Base-by-base conservation (phyloP, 176 grass and related monocot species). In the Rhynchospora breviuscula region DNA sequence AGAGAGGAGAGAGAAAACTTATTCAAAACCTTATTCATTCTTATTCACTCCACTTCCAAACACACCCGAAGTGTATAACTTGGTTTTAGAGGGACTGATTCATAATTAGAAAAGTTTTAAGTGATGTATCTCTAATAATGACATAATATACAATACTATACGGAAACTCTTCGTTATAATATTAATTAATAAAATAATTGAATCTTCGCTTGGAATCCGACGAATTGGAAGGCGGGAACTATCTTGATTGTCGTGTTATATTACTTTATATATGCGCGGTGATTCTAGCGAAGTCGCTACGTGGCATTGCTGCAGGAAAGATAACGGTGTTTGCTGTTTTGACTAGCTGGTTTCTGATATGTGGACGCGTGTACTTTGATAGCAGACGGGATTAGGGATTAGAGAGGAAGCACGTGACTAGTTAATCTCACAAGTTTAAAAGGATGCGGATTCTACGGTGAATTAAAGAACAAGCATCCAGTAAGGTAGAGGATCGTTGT, bases 241-340 rank as follows among this genome's bases (percentile, higher is more conserved):
- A 60, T 80, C 56, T 59, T 10, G 78, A 44, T 60, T 80, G 76
- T 80, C 78, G 78, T 45, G 26, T 80, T 80, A 0, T 80, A 6
- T 12, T 12, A 29, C 10, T 11, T 11, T 45, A 2, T 40, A 4
- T 40, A 40, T 6, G 78, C n/a, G 29, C 13, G 35, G 18, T 47
- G 68, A 47, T 47, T 72, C 33, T 71, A 71, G 67, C 35, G 3
- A 47, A 44, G 40, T 71, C 17, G 8, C 7, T 10, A 71, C 67
- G 18, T 71, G 66, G 68, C 68, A 21, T 48, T 48, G 2, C 4
- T 21, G 1, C 2, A 48, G 3, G n/a, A 47, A 47, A 21, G 43
- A 46, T 43, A 47, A 48, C 22, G 15, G 2, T 72, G 68, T 45
- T 72, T 21, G 44, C 68, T 72, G 43, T 72, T 48, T 48, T 72